phyloP scores from a whole-genome alignment of 345 rosid species.

The Pistacia vera region DNA sequence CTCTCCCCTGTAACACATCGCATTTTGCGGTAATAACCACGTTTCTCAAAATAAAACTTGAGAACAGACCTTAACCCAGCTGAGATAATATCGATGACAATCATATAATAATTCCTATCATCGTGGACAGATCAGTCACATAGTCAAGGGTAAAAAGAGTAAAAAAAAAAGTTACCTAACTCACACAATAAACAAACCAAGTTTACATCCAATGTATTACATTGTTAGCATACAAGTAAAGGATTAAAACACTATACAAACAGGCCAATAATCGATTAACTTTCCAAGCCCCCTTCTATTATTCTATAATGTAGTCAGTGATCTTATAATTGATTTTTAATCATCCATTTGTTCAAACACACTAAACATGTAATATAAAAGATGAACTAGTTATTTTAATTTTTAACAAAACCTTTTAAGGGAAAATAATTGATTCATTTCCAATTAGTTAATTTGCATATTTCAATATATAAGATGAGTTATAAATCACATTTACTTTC shows the following conservation, averaged over 20 bases:
- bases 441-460: no score
- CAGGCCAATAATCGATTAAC: background rate
- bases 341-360: background rate
- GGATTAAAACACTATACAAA: background rate
- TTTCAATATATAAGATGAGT: no score
- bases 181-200: background rate
- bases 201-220: background rate
- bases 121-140: background rate
- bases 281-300: background rate
- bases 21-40: background rate
- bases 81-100: background rate
- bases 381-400: no score
- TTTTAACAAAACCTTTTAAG: no score
- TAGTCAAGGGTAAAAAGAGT: background rate
- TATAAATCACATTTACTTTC: no score
- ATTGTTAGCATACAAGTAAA: background rate
- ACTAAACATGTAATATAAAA: no score
- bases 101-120: background rate
- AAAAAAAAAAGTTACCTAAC: background rate
- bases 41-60: slow-evolving; percentile 9
- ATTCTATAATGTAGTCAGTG: background rate
- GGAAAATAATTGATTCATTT: no score
- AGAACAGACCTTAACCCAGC: background rate
- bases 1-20: background rate
- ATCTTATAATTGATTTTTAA: background rate